Evolutionary conservation across 306 rosid species (phyloP), one percentile per base, ranked within the genome.

Genomic region (Carpinus viminea): DNA sequence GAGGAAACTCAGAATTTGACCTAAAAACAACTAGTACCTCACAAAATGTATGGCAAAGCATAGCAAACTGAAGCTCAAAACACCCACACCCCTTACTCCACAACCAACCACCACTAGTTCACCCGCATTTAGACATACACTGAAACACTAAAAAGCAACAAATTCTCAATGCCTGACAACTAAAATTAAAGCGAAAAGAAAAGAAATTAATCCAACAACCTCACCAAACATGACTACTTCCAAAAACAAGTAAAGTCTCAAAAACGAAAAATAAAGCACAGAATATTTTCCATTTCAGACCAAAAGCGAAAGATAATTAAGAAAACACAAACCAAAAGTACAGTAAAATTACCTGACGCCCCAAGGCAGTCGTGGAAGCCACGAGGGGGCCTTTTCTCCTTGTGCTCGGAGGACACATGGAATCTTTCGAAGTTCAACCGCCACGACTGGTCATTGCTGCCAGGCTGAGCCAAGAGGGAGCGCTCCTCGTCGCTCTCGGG

Each of bases 361-460:
- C 99, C 98, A 61, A 87, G 88, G 75, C 99, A 93, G 68, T 93
- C 90, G 50, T 95, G 93, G 81, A 95, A 72, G 57, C 90, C 86
- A 47, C 84, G 93, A 34, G 91, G 68, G 36, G 87, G 89, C 80
- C 86, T 89, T 84, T 86, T 93, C 77, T 89, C 91, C 31, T 75
- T 72, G 75, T 80, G 91, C 68, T 83, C 82, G 0, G 93, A 31
- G 17, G 91, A 81, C 3, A 86, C 18, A 83, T 89, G 93, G 56
- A 91, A 85, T 26, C 87, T 86, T 0, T 86, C 92, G 85, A 95
- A 95, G 89, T 95, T 95, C 88, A 95, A 74, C 82, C 92, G 91
- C 99, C 98, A 95, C 0, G 99, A 87, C 52, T 51, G 81, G 83
- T 93, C 99, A 53, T 80, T 91, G 83, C 68, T 87, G 89, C 31